These are phyloP conservation scores for Arabis hirsuta DNA, from an alignment of 345 rosid genomes.

Conservation along the genomic window DNA sequence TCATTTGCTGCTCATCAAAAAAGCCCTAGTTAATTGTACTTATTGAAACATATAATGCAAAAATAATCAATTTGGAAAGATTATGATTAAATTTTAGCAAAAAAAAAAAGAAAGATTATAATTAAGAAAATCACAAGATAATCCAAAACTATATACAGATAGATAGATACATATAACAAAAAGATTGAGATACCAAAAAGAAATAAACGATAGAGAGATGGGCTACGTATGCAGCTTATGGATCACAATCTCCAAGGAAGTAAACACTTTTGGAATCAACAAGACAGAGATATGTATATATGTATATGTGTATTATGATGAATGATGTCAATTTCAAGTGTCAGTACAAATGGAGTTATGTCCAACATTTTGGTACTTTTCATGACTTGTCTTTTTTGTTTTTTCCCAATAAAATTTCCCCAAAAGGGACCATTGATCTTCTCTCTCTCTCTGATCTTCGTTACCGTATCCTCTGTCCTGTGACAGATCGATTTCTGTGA, in stretches of 20 bases:
- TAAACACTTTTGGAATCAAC: conserved; percentile 39
- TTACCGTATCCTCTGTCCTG: conserved; percentile 39
- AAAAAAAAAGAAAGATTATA: conserved; percentile 17
- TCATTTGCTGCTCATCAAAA: conserved; percentile 24
- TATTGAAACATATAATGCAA: neutral
- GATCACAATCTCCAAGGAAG: conserved; percentile 45
- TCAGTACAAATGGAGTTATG: conserved; percentile 41
- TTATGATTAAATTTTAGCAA: conserved; percentile 22
- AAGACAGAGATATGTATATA: conserved; percentile 29
- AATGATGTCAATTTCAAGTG: conserved; percentile 33
- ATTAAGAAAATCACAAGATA: conserved; percentile 17
- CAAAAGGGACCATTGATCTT: conserved; percentile 42
- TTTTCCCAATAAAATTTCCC: conserved; percentile 34
- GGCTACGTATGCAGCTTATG: conserved; percentile 47
- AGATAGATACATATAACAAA: conserved; percentile 8
- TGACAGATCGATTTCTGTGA: conserved; percentile 44
- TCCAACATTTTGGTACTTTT: conserved; percentile 48
- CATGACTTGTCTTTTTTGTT: conserved; percentile 45
- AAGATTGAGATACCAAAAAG: conserved; percentile 22
- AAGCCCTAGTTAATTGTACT: conserved; percentile 20
- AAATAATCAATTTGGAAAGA: conserved; percentile 25
- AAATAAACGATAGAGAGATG: conserved; percentile 44
- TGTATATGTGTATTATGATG: conserved; percentile 14
- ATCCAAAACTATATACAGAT: neutral
- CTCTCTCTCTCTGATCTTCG: conserved; percentile 31